Base-by-base conservation (phyloP, 192 early-diverging fungal species). In the Oehlia diaphana region DNA sequence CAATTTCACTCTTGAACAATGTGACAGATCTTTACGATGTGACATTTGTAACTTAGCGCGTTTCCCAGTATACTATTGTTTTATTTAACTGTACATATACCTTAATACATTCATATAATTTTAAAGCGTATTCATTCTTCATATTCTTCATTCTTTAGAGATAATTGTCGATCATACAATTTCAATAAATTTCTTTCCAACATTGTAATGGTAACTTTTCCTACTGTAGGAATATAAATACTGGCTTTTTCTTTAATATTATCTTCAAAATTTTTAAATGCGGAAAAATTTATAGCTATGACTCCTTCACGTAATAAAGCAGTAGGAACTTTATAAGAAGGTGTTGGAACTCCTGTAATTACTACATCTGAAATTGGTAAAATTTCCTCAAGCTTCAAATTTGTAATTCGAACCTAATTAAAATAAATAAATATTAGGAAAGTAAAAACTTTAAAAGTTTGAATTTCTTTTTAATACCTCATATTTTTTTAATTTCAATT, bases 161-260 rank as follows among this genome's bases (percentile, higher is more conserved):
- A 7, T 5, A 47, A 39, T 61, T 91, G 89, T 84, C 94, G 93
- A 82, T 93, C 92, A 83, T 93, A 92, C 33, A 98, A 87, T 42
- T 97, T 90, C 61, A 98, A 83, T 63, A 99, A 85, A 83, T 99
- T 99, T 79, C 98, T 90, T 88, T 98, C 92, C 53, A 99, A 88
- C 98, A 99, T 99, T 16, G 96, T 93, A 16, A 99, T 96, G 2
- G 98, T 99, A 74, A 98, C 96, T 84, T 99, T 98, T 62, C 98
- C 98, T 9, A 99, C 94, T 4, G 93, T 91, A 0, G 96, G 96
- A 70, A 99, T 96, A 84, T 93, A 99, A 82, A 99, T 96, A 31
- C 94, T 92, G 42, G 98, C 96, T 72, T 93, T 92, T n/a, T 94
- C 90, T 83, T 94, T 94, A 78, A 99, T 91, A 63, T 95, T 94